Evolutionary conservation across 1,139 yeast genomes (phyloP), one percentile per base, ranked within the genome.

Genomic region (Hemisphaericaspora subhashii): DNA sequence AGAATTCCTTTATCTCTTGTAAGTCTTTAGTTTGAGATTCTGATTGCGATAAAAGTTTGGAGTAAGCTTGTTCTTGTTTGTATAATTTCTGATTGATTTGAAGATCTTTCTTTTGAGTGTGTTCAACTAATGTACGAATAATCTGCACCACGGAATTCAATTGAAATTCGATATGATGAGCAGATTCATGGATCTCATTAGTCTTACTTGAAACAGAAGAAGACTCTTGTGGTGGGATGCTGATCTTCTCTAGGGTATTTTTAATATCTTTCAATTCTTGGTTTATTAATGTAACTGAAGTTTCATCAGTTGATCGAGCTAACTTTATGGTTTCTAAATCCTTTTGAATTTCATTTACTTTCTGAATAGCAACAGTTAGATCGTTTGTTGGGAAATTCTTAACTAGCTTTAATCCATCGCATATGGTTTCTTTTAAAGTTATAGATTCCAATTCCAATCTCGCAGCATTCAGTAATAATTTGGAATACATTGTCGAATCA

Each of bases 401-500:
- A 9, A 41, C 20, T n/a, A 29, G 25, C 11, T 16, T 34, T 26
- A 16, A 16, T 5, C 36, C 44, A 17, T 41, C 42, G 7, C 42
- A 36, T 12, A 57, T 34, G 12, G 38, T 22, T 12, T 55, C 52
- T 38, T 63, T 62, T 28, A 65, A 49, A 3, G 62, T 55, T 11
- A 60, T 43, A 1, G 67, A 57, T 39, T 66, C 71, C 14, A 64
- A 43, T 39, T 66, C 70, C 10, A 66, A 46, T 32, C 59, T 49
- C 1, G 68, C 57, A 1, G 70, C 71, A 67, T 68, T 60, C 20
- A 43, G 44, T 2, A 58, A 39, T 13, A 62, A 42, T 11, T 44
- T 13, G 18, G 17, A 12, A 22, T 16, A 15, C n/a, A 24, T 12
- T 27, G 32, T 5, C 3, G 15, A 31, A 10, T 30, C 17, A 31